A percentile compares a stretch with the other conserved stretches of the same genome.
Conservation (phyloP, 139 green algal species). For the Chlorella sorokiniana region DNA sequence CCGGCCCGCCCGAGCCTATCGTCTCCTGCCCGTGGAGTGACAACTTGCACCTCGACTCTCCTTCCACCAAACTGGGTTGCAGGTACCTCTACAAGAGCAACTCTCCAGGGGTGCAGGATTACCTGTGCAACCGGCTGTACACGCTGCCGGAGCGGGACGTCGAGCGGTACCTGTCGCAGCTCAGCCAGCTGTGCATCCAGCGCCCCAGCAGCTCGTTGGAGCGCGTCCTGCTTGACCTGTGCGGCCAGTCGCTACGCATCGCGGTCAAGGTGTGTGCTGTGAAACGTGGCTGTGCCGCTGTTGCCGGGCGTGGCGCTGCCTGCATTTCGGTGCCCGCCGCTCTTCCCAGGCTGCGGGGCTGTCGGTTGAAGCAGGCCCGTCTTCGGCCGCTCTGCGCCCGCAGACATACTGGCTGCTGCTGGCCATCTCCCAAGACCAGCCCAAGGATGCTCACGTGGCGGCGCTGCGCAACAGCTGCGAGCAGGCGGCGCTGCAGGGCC, state of each 20-base stretch:
- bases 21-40: too few species aligned
- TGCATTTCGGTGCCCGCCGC: not conserved
- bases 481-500: constrained; percentile 75
- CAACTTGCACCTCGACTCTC: not conserved
- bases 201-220: constrained; percentile 71
- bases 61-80: not conserved
- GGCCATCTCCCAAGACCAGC: constrained; percentile 87
- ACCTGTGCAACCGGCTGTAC: constrained; percentile 90
- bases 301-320: not conserved
- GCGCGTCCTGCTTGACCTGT: constrained; percentile 80
- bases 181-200: constrained; percentile 77
- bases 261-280: constrained; percentile 79
- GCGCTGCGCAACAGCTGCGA: constrained; percentile 70
- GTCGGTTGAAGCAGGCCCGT: not conserved
- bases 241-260: constrained; percentile 77
- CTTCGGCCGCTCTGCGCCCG: not conserved
- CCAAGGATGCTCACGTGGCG: constrained; percentile 56
- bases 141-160: constrained; percentile 75
- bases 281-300: not conserved
- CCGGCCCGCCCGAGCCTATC: not conserved
- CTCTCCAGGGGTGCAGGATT: constrained; percentile 80
- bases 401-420: constrained; percentile 92
- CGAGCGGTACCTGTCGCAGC: constrained; percentile 88
- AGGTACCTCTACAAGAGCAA: constrained; percentile 86
- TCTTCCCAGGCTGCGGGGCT: not conserved